Evolutionary conservation across 176 grass and related monocot species (phyloP), one percentile per base, ranked within the genome.

Genomic region (Thinopyrum elongatum): DNA sequence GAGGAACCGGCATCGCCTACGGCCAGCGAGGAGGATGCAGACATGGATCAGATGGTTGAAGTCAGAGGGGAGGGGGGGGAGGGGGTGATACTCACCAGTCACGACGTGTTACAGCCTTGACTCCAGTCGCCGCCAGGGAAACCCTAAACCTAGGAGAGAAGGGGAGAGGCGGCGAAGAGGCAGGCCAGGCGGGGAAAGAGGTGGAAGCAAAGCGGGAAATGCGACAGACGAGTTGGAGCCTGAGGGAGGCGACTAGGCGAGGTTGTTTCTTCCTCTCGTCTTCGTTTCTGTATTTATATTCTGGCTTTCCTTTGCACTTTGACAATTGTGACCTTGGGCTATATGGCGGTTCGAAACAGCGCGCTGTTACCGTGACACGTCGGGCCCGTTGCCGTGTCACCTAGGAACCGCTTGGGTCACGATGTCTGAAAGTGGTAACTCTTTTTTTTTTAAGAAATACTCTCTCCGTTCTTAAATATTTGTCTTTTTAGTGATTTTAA

Each of bases 61-160:
- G 46, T 0, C 41, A 2, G 14, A 5, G 3, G 14, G 14, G 71
- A 36, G n/a, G 38, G 13, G 13, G 23, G 69, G 13, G 4, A 4
- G 41, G 41, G 3, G 42, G 44, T 31, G 46, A 7, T 44, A 76
- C 74, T 76, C 74, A 76, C 74, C 74, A 27, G 46, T 76, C 17
- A 76, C 74, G 74, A 19, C 74, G 27, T 13, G 74, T 5, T 51
- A 75, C 72, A 51, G 74, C 74, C 17, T 55, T 76, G 74, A 12
- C 46, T 55, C 27, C 2, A 10, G 74, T 76, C 74, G 74, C 74
- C 74, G 74, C 15, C 74, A 46, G 27, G 74, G 74, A 76, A 76
- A 76, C 46, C 74, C 74, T 76, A 76, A 76, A 76, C 74, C 74
- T 76, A 76, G 46, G 74, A 7, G n/a, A 74, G 39, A 12, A 38